phyloP scores from a whole-genome alignment of 2,329 filamentous ascomycete species.

The Dactylonectria estremocensis region DNA sequence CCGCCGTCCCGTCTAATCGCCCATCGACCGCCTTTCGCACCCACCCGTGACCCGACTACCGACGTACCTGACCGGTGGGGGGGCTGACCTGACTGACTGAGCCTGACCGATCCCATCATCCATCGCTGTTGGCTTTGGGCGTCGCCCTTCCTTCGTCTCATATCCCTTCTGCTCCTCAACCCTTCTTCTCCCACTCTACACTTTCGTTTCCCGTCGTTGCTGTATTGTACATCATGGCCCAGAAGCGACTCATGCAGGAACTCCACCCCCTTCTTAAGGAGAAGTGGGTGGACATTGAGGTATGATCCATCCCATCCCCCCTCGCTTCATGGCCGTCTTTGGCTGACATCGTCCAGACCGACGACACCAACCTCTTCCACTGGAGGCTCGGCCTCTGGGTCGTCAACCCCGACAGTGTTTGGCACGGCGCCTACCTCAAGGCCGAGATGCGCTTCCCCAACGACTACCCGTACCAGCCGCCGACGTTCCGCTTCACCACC shows the following conservation, averaged over 20 bases:
- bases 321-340: not conserved
- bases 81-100: conserved; percentile 45
- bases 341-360: conserved; percentile 65
- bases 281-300: conserved; percentile 94
- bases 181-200: not conserved
- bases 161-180: not conserved
- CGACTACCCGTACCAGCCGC: conserved; percentile 92
- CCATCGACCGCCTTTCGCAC: conserved; percentile 49
- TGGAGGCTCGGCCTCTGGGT: conserved; percentile 94
- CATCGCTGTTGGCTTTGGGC: conserved; percentile 10
- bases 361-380: conserved; percentile 86
- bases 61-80: too few species aligned
- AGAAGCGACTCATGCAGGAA: conserved; percentile 92
- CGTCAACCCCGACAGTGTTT: conserved; percentile 91
- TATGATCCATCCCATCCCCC: conserved; percentile 56
- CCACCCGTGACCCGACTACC: conserved; percentile 16
- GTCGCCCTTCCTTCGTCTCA: conserved; percentile 14
- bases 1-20: conserved; percentile 8
- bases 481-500: conserved; percentile 86
- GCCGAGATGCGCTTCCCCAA: conserved; percentile 88
- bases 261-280: conserved; percentile 86
- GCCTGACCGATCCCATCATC: conserved; percentile 33
- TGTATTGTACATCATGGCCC: conserved; percentile 56
- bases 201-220: not conserved
- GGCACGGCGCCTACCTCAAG: conserved; percentile 94